These are phyloP conservation scores for Aspergillus quadrilineatus DNA, from an alignment of 2,329 filamentous ascomycete genomes.

Conservation along the genomic window DNA sequence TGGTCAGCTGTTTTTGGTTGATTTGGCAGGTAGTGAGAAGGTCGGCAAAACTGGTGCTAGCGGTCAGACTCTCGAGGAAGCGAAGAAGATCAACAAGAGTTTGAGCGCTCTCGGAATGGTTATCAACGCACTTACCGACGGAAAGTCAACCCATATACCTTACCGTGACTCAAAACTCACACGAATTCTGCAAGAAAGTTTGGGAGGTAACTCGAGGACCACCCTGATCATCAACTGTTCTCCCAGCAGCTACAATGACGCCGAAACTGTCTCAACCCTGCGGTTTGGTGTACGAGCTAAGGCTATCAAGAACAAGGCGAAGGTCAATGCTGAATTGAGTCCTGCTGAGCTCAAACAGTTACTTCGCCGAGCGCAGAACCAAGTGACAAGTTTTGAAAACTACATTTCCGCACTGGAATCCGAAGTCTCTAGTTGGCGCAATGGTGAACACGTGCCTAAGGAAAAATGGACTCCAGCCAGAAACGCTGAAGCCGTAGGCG, in stretches of 20 bases:
- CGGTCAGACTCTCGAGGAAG: constrained; percentile 94
- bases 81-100: constrained; percentile 99
- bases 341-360: constrained; percentile 91
- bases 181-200: constrained; percentile 91
- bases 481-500: constrained; percentile 53
- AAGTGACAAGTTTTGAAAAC: constrained; percentile 82
- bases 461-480: constrained; percentile 79
- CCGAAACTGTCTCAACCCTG: constrained; percentile 86
- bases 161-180: constrained; percentile 98
- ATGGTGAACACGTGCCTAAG: constrained; percentile 82
- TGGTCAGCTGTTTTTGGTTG: constrained; percentile 93
- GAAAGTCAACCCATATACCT: constrained; percentile 92
- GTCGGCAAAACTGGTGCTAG: constrained; percentile 97
- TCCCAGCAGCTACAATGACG: constrained; percentile 97
- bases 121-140: constrained; percentile 95
- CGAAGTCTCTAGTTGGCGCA: constrained; percentile 83
- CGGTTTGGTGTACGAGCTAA: constrained; percentile 96
- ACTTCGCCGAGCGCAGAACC: constrained; percentile 86
- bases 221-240: constrained; percentile 98
- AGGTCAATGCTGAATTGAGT: constrained; percentile 97
- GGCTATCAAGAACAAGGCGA: constrained; percentile 99
- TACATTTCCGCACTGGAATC: constrained; percentile 82
- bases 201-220: constrained; percentile 97
- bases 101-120: constrained; percentile 98
- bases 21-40: constrained; percentile 97